These are phyloP conservation scores for Hanseniaspora clermontiae DNA, from an alignment of 805 yeast species.

Conservation along the genomic window DNA sequence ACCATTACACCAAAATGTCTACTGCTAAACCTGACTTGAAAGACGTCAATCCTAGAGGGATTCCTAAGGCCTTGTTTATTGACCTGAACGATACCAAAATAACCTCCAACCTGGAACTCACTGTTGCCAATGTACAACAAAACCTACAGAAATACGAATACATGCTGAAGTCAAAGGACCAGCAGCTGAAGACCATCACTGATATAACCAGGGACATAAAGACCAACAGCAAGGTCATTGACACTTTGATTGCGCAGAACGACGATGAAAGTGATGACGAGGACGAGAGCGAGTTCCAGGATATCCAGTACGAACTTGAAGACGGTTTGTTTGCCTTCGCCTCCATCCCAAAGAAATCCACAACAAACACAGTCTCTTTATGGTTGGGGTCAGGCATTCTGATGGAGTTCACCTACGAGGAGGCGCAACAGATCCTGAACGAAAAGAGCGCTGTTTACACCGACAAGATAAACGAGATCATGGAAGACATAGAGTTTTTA, in stretches of 20 bases:
- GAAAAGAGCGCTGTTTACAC: constrained; percentile 53
- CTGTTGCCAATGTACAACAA: constrained; percentile 23
- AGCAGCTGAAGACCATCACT: constrained; percentile 22
- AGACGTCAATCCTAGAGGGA: constrained; percentile 77
- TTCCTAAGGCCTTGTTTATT: constrained; percentile 91
- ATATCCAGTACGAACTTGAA: constrained; percentile 79
- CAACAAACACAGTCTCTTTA: constrained; percentile 45
- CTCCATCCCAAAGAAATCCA: constrained; percentile 43
- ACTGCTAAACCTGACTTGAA: constrained; percentile 35
- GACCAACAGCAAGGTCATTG: constrained; percentile 61
- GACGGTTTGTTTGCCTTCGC: constrained; percentile 88
- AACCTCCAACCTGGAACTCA: constrained; percentile 58
- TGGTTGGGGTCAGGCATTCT: constrained; percentile 99
- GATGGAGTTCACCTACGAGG: constrained; percentile 86
- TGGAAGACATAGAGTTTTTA: constrained; percentile 78
- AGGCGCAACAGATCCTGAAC: constrained; percentile 61
- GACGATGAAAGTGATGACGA: constrained; percentile 28
- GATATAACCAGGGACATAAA: constrained; percentile 83
- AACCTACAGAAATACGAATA: constrained; percentile 75
- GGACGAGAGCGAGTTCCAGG: constrained; percentile 35
- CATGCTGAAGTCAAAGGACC: constrained; percentile 45
- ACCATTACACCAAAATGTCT: constrained; percentile 16
- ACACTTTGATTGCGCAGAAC: constrained; percentile 33
- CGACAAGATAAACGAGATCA: constrained; percentile 44
- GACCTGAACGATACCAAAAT: constrained; percentile 68